Evolutionary conservation across 768 basidiomycete genomes (phyloP).

Genomic region (Serpula lacrymans): DNA sequence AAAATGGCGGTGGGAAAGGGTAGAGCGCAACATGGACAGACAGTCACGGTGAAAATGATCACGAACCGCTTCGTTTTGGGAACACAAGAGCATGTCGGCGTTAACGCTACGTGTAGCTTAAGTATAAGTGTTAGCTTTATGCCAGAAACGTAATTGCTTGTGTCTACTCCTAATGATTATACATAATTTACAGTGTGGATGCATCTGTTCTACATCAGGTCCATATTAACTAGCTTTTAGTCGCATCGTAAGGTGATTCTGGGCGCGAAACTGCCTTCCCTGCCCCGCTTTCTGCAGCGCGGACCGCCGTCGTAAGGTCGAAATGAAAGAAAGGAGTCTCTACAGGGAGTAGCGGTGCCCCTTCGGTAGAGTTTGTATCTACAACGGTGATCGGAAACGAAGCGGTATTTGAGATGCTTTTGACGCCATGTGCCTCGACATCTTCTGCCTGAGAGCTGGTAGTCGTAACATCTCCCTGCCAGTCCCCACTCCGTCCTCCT

Average conservation of each 20-base stretch:
- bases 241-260: conserved; percentile 8
- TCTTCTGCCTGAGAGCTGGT: conserved; percentile 20
- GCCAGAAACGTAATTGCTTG: no score
- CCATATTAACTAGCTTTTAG: conserved; percentile 5
- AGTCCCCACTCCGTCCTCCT: conserved; percentile 35
- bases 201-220: conserved; percentile 1
- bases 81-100: background rate
- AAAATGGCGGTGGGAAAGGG: conserved; percentile 1
- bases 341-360: conserved; percentile 38
- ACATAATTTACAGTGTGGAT: no score
- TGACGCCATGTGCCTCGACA: conserved; percentile 32
- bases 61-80: no score
- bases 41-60: no score
- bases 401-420: conserved; percentile 23
- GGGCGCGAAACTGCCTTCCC: conserved; percentile 1
- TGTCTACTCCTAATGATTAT: no score
- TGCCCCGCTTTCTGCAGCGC: conserved; percentile 54
- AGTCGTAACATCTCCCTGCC: conserved; percentile 5
- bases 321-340: conserved; percentile 91
- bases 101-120: no score
- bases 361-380: conserved; percentile 3
- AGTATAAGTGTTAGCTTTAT: no score
- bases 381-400: conserved; percentile 5
- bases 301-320: conserved; percentile 71
- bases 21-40: conserved; percentile 4